Conservation (phyloP, 2,329 filamentous ascomycete genomes). For the Neonectria neomacrospora region DNA sequence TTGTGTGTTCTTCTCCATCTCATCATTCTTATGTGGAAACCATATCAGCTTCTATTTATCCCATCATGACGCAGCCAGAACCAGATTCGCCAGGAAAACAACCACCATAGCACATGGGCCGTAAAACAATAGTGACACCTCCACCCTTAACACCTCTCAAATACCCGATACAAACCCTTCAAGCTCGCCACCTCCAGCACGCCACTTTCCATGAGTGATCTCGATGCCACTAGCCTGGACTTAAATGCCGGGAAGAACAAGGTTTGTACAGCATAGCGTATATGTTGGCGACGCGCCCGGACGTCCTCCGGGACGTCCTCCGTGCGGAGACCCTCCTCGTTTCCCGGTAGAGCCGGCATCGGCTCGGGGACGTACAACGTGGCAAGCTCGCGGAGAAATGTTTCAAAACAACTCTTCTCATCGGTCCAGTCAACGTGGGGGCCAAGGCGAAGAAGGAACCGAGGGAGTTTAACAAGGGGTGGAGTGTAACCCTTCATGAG, state of each 20-base stretch:
- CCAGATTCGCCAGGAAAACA: conserved; percentile 9
- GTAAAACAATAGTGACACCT: background rate
- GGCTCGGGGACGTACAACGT: conserved; percentile 91
- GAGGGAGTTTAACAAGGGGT: conserved; percentile 84
- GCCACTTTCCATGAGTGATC: conserved; percentile 75
- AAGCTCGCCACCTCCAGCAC: conserved; percentile 90
- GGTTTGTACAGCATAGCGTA: conserved; percentile 83
- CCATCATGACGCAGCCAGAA: conserved; percentile 5
- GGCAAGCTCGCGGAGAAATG: conserved; percentile 87
- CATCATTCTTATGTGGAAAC: conserved; percentile 4
- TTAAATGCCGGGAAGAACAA: conserved; percentile 91
- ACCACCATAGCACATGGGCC: background rate
- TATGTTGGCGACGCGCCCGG: conserved; percentile 71
- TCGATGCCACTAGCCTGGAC: conserved; percentile 83
- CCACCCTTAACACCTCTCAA: conserved; percentile 82
- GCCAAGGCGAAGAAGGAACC: conserved; percentile 87
- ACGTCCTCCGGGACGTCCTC: conserved; percentile 60
- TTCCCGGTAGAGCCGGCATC: conserved; percentile 66
- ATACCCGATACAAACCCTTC: conserved; percentile 92
- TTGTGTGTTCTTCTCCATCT: background rate
- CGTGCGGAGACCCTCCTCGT: conserved; percentile 47
- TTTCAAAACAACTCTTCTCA: conserved; percentile 87
- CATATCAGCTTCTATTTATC: background rate
- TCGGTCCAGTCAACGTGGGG: conserved; percentile 88
- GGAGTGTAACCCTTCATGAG: conserved; percentile 91